A percentile compares a stretch with the other conserved stretches of the same genome.
phyloP scores from a whole-genome alignment of 305 asterid genomes.

The Withania somnifera region DNA sequence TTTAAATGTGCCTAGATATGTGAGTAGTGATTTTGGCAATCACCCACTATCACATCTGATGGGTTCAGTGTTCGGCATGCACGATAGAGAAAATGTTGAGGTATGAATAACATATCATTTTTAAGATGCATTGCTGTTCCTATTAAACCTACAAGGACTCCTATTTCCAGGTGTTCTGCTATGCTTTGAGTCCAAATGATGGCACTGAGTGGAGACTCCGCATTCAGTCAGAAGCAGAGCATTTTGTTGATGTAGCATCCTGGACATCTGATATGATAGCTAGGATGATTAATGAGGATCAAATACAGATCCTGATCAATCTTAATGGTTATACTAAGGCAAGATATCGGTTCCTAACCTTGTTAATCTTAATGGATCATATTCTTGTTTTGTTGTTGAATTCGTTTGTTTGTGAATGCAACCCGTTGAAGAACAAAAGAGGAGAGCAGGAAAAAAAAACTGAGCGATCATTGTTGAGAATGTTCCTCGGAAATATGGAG shows the following conservation, averaged over 20 bases:
- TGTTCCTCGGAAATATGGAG: background rate
- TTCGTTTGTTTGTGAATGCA: background rate
- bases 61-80: constrained; percentile 99
- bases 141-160: background rate
- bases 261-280: constrained; percentile 88
- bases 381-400: background rate
- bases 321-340: constrained; percentile 98
- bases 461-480: background rate
- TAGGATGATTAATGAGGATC: constrained; percentile 81
- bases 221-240: constrained; percentile 84
- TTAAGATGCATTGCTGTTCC: background rate
- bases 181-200: constrained; percentile 90
- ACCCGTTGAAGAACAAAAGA: background rate
- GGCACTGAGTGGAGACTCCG: constrained; percentile 94
- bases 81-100: constrained; percentile 73
- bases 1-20: constrained; percentile 38
- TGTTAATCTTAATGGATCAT: background rate
- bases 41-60: constrained; percentile 98
- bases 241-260: constrained; percentile 80
- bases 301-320: constrained; percentile 86
- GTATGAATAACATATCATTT: constrained; percentile 26
- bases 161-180: constrained; percentile 69
- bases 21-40: constrained; percentile 98
- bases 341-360: background rate
- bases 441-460: background rate